Evolutionary conservation across 148 eudicot species (phyloP).

Genomic region (Dysphania ambrosioides): DNA sequence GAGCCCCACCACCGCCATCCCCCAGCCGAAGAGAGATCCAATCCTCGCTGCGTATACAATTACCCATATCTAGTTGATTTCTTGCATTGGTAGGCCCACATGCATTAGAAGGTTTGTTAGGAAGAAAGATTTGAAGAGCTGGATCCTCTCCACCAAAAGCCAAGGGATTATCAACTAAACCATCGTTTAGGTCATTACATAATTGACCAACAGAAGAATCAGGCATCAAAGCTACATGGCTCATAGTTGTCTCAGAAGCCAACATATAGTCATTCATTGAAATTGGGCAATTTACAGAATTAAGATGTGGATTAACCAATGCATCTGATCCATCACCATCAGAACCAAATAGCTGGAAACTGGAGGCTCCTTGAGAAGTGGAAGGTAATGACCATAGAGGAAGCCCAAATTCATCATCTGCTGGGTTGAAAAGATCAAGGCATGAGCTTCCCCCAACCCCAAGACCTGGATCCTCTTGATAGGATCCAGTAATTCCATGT

Average conservation of each 20-base stretch:
- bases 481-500: slow-evolving; percentile 55
- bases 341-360: slow-evolving; percentile 80
- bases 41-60: slow-evolving; percentile 58
- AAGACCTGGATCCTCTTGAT: slow-evolving; percentile 54
- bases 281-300: slow-evolving; percentile 45
- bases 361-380: slow-evolving; percentile 49
- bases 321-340: slow-evolving; percentile 58
- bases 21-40: slow-evolving; percentile 97
- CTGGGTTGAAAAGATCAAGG: too few species aligned
- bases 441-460: slow-evolving; percentile 50
- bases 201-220: slow-evolving; percentile 39
- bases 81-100: slow-evolving; percentile 42
- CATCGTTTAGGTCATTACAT: slow-evolving; percentile 49
- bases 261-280: slow-evolving; percentile 56
- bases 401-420: slow-evolving; percentile 65
- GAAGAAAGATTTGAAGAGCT: slow-evolving; percentile 77
- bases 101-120: slow-evolving; percentile 61
- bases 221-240: slow-evolving; percentile 42
- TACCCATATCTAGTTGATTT: slow-evolving; percentile 53
- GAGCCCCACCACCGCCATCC: slow-evolving; percentile 48
- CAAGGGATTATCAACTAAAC: slow-evolving; percentile 58
- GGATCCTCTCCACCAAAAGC: slow-evolving; percentile 68
- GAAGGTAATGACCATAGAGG: slow-evolving; percentile 72
- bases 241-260: slow-evolving; percentile 46
- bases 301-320: slow-evolving; percentile 47